A percentile compares a stretch with the other conserved stretches of the same genome.
phyloP scores from a whole-genome alignment of 306 rosid species.

The Malus orientalis region DNA sequence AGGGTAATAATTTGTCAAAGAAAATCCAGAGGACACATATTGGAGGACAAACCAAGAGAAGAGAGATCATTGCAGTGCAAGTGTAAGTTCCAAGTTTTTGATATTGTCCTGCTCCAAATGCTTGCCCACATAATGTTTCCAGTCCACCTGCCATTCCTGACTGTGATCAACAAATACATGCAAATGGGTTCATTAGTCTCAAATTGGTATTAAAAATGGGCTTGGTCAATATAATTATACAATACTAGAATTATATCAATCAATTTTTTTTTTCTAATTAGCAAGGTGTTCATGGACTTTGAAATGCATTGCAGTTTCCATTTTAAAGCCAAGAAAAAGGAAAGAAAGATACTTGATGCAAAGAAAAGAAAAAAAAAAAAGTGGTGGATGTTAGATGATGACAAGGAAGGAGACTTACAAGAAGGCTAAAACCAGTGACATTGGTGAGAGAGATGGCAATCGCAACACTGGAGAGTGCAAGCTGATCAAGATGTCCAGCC shows the following conservation, averaged over 20 bases:
- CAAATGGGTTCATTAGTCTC: not conserved
- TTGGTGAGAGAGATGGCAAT: slow-evolving; percentile 28
- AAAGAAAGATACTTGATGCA: not conserved
- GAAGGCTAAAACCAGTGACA: slow-evolving; percentile 26
- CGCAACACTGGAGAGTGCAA: slow-evolving; percentile 19
- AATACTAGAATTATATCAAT: no score
- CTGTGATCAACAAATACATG: slow-evolving; percentile 2
- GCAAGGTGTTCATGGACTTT: no score
- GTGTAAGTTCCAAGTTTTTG: slow-evolving; percentile 23
- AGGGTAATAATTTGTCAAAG: slow-evolving; percentile 13
- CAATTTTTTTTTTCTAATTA: not conserved
- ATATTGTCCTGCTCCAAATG: slow-evolving; percentile 24
- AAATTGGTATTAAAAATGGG: no score
- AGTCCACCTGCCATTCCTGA: slow-evolving; percentile 27
- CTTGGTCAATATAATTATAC: no score
- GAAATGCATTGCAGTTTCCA: no score
- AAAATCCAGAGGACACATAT: slow-evolving; percentile 17
- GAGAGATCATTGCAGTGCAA: slow-evolving; percentile 20
- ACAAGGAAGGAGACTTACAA: not conserved
- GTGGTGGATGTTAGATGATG: not conserved
- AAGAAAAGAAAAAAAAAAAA: not conserved
- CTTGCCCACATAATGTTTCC: slow-evolving; percentile 28
- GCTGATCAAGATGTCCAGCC: slow-evolving; percentile 25
- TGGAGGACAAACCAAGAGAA: slow-evolving; percentile 11
- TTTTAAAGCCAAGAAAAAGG: not conserved